phyloP scores from a whole-genome alignment of 192 early-diverging fungal genomes.

The Paraglomus brasilianum region DNA sequence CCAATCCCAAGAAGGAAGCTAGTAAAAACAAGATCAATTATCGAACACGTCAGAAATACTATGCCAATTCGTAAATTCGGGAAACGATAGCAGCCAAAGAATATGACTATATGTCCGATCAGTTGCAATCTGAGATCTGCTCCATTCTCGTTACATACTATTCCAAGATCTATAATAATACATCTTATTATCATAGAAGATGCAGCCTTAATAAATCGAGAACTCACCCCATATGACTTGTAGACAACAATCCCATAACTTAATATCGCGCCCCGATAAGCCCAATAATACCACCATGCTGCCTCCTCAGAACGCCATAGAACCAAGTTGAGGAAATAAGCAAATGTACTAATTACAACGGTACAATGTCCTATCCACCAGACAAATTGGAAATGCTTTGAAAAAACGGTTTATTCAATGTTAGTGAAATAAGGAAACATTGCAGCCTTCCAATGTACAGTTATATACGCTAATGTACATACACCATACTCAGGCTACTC shows the following conservation, averaged over 20 bases:
- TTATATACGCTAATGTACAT: too few relatives aligned
- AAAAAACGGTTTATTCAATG: not conserved
- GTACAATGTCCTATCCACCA: constrained; percentile 53
- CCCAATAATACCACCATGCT: constrained; percentile 54
- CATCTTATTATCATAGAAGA: too few relatives aligned
- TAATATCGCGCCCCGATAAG: constrained; percentile 64
- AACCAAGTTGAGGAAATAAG: constrained; percentile 44
- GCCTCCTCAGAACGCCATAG: constrained; percentile 42
- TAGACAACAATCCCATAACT: constrained; percentile 77
- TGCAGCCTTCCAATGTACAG: too few relatives aligned
- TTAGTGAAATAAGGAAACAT: too few relatives aligned
- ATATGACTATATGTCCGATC: too few relatives aligned
- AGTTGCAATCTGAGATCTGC: too few relatives aligned
- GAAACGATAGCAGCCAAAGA: too few relatives aligned
- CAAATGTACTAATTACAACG: constrained; percentile 41
- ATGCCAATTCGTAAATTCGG: too few relatives aligned
- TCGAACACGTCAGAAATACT: constrained; percentile 15
- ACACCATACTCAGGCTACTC: too few relatives aligned
- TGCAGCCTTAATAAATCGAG: not conserved
- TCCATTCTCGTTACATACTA: too few relatives aligned
- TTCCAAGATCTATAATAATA: too few relatives aligned
- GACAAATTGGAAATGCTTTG: constrained; percentile 52
- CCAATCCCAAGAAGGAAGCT: constrained; percentile 60
- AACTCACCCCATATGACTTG: constrained; percentile 73
- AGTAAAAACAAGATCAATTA: constrained; percentile 22